Conservation (phyloP, 257 asterid genomes). For the Gynochthodes officinalis region DNA sequence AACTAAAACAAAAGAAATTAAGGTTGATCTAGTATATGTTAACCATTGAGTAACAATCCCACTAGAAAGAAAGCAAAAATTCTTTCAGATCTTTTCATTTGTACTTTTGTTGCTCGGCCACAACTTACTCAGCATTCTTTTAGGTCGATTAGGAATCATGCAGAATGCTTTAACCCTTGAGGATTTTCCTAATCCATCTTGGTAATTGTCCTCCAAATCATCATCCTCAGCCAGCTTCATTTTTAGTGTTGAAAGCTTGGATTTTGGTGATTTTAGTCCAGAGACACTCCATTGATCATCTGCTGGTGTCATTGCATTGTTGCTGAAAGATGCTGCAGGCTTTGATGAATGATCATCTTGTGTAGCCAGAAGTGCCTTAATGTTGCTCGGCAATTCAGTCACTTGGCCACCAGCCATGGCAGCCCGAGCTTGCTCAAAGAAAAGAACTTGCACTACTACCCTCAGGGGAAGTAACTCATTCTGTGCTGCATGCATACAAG, state of each 20-base stretch:
- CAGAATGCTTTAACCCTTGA: slow-evolving; percentile 38
- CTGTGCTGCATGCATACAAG: slow-evolving; percentile 90
- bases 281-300: slow-evolving; percentile 78
- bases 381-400: slow-evolving; percentile 59
- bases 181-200: slow-evolving; percentile 20
- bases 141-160: slow-evolving; percentile 57
- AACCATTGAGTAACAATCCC: slow-evolving; percentile 23
- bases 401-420: slow-evolving; percentile 59
- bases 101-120: slow-evolving; percentile 64
- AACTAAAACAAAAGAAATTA: neutral
- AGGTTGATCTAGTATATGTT: slow-evolving; percentile 26
- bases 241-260: slow-evolving; percentile 60
- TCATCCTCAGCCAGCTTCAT: slow-evolving; percentile 79
- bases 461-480: slow-evolving; percentile 83
- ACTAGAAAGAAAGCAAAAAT: slow-evolving; percentile 23
- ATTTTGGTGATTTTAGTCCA: slow-evolving; percentile 57
- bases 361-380: slow-evolving; percentile 60
- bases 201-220: slow-evolving; percentile 39
- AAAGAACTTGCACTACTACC: slow-evolving; percentile 86
- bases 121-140: slow-evolving; percentile 66
- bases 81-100: slow-evolving; percentile 46
- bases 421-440: slow-evolving; percentile 89
- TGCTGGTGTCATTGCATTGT: slow-evolving; percentile 24
- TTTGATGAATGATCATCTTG: slow-evolving; percentile 41
- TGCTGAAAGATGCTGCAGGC: slow-evolving; percentile 34